Base-by-base conservation (phyloP, 768 basidiomycete genomes). In the Tulasnella sp. region DNA sequence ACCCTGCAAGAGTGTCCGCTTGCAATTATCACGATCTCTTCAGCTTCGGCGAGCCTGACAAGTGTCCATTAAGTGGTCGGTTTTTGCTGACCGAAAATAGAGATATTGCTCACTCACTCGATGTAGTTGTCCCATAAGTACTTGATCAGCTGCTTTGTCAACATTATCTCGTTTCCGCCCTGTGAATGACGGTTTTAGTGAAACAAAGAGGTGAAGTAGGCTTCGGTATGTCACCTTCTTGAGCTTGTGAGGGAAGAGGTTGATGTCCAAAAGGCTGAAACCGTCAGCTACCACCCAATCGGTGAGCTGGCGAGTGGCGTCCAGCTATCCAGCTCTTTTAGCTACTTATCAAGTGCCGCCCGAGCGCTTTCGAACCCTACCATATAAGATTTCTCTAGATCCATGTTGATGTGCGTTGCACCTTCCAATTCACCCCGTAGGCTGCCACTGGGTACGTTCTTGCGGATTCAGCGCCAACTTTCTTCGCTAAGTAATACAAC, bases 121-220 rank as follows among this genome's bases (percentile, higher is more conserved):
- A 98, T 76, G 66, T 92, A 93, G 66, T 97, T 94, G 70, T 98
- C 94, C 96, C 96, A 99, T 10, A 98, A 70, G 68, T 97, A 94
- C 2, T 77, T 76, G 60, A 94, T 68, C 22, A 93, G 71, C 27
- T 86, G 80, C 49, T 68, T 64, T 69, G 67, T 70, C 58, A 53
- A 51, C 22, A 60, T 63, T 22, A 30, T 61, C 62, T 65, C 65
- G 62, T 61, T 49, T 29, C 31, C 44, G 1, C 57, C 62, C 52
- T 65, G 65, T 41, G 45, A n/a, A n/a, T n/a, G n/a, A n/a, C n/a
- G n/a, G n/a, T n/a, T n/a, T n/a, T n/a, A n/a, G n/a, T n/a, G n/a
- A n/a, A n/a, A n/a, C n/a, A n/a, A n/a, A n/a, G n/a, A n/a, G n/a
- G n/a, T n/a, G n/a, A 62, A 68, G 57, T 45, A 22, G 24, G 31